phyloP scores from a whole-genome alignment of 345 rosid species.

The Microcos paniculata region DNA sequence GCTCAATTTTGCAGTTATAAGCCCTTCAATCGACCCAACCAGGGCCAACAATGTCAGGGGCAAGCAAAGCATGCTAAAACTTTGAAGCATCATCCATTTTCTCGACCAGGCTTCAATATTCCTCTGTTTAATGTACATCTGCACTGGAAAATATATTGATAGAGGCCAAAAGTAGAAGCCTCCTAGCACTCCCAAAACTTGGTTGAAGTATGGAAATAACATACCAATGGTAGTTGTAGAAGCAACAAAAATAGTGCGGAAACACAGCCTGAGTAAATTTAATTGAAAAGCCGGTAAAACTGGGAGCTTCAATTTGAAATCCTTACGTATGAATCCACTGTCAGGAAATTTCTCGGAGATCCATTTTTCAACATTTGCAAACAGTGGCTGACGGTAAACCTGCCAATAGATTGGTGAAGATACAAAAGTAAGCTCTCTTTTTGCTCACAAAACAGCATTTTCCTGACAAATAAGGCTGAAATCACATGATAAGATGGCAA shows the following conservation, averaged over 20 bases:
- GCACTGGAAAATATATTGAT: constrained; percentile 71
- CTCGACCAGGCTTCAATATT: constrained; percentile 49
- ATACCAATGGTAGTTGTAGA: constrained; percentile 49
- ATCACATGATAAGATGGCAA: not conserved
- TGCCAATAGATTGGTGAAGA: constrained; percentile 14
- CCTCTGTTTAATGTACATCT: constrained; percentile 62
- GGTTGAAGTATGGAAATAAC: constrained; percentile 83
- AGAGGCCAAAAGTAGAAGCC: constrained; percentile 80
- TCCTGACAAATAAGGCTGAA: not conserved
- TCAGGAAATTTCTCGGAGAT: constrained; percentile 38
- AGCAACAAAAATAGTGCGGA: constrained; percentile 50
- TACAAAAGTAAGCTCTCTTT: not conserved
- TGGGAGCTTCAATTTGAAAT: constrained; percentile 36
- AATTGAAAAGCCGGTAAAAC: constrained; percentile 25
- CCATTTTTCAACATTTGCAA: constrained; percentile 45
- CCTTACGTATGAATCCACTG: constrained; percentile 30
- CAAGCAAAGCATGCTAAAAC: constrained; percentile 44
- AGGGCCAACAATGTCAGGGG: constrained; percentile 39
- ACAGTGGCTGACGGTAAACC: constrained; percentile 59
- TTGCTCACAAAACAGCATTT: not conserved
- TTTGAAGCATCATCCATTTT: constrained; percentile 52
- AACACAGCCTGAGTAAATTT: constrained; percentile 41
- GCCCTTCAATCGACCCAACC: constrained; percentile 63
- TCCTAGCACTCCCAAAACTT: constrained; percentile 70
- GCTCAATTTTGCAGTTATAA: constrained; percentile 48